Conservation (phyloP, 2,329 filamentous ascomycete species). For the Claviceps sorghi region DNA sequence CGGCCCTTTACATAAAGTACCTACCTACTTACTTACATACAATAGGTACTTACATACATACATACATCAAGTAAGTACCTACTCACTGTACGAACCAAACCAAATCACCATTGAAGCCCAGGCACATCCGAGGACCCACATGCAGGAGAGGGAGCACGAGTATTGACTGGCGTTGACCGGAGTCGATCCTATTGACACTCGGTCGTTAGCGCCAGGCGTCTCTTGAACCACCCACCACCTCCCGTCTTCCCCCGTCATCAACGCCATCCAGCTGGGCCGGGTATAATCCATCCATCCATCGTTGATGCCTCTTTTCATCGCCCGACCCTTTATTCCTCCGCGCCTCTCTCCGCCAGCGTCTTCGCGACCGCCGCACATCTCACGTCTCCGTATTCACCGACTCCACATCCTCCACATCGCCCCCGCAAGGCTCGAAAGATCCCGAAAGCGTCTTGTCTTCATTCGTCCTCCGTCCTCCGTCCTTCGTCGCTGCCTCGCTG, state of each 20-base stretch:
- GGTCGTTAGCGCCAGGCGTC: constrained; percentile 1
- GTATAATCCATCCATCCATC: neutral
- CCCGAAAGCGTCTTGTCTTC: neutral
- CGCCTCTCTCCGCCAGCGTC: neutral
- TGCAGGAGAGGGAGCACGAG: neutral
- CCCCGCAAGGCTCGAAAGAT: too few relatives aligned
- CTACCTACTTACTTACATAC: too few relatives aligned
- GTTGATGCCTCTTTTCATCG: neutral
- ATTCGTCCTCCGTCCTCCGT: neutral
- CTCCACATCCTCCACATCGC: too few relatives aligned
- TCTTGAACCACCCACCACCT: constrained; percentile 3
- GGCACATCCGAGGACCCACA: neutral
- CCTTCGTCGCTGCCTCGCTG: neutral
- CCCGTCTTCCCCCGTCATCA: constrained; percentile 1
- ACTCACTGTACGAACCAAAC: too few relatives aligned
- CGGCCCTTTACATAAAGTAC: constrained; percentile 7
- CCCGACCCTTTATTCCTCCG: neutral
- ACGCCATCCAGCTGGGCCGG: constrained; percentile 2
- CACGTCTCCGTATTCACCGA: too few relatives aligned
- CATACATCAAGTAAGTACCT: too few relatives aligned
- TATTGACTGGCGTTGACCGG: too few relatives aligned
- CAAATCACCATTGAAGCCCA: constrained; percentile 6
- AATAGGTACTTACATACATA: too few relatives aligned
- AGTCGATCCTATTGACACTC: neutral
- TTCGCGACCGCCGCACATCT: neutral